These are phyloP conservation scores for Spathaspora boniae DNA, from an alignment of 805 yeast species.

Conservation along the genomic window DNA sequence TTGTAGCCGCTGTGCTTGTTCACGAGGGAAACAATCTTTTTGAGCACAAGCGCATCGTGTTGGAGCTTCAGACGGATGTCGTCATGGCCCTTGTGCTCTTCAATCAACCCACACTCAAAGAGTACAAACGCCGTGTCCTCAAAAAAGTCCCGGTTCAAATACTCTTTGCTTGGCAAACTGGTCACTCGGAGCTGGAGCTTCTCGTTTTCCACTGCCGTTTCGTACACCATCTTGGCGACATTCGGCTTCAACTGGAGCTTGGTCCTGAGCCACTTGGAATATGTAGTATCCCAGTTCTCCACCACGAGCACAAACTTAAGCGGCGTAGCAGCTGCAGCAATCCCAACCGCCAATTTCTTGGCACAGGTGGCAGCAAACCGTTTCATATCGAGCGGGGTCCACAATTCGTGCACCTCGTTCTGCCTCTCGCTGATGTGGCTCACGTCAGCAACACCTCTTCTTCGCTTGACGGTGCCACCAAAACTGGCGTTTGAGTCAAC, in stretches of 20 bases:
- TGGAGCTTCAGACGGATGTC: constrained; percentile 29
- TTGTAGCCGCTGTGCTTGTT: constrained; percentile 33
- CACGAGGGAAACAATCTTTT: constrained; percentile 32
- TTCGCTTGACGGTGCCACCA: constrained; percentile 1
- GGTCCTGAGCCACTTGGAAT: constrained; percentile 48
- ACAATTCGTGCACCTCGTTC: constrained; percentile 34
- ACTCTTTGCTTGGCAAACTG: constrained; percentile 39
- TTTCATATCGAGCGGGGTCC: constrained; percentile 46
- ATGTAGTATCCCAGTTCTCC: constrained; percentile 45
- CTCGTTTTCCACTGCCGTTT: constrained; percentile 20
- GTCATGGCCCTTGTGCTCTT: constrained; percentile 5
- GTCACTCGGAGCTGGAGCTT: constrained; percentile 31
- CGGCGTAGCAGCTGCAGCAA: constrained; percentile 17
- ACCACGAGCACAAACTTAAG: constrained; percentile 42
- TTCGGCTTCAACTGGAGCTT: constrained; percentile 40
- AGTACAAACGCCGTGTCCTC: constrained; percentile 41
- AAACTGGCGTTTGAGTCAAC: constrained; percentile 8
- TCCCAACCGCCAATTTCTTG: constrained; percentile 20
- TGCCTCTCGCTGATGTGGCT: constrained; percentile 24
- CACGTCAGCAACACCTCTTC: constrained; percentile 2
- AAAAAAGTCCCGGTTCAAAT: constrained; percentile 35
- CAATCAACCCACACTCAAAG: constrained; percentile 49
- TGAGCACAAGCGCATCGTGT: constrained; percentile 34
- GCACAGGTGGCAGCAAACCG: constrained; percentile 28
- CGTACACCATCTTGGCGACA: constrained; percentile 22